phyloP scores from a whole-genome alignment of 2,329 filamentous ascomycete genomes.

The Ascomycota sp. region DNA sequence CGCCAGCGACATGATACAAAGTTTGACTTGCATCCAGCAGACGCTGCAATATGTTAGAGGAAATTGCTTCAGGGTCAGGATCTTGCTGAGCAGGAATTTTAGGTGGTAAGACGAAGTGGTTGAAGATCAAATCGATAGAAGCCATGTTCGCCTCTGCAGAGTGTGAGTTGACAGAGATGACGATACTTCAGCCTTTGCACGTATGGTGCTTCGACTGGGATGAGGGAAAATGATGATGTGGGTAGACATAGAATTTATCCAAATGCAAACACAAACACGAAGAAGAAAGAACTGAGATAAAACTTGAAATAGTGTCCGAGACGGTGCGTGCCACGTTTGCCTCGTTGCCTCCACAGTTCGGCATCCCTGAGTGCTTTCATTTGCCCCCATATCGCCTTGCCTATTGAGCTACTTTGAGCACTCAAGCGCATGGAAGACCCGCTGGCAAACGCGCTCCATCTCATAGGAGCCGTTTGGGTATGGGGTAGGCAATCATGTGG shows the following conservation, averaged over 20 bases:
- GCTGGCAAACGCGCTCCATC: neutral
- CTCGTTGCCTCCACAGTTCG: too few species aligned
- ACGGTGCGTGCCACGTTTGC: too few species aligned
- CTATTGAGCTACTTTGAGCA: too few species aligned
- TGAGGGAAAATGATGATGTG: neutral
- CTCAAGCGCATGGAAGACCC: too few species aligned
- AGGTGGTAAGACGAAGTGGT: constrained; percentile 7
- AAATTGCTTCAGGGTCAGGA: constrained; percentile 1
- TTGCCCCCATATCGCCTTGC: too few species aligned
- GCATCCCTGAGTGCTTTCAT: too few species aligned
- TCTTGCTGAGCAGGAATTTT: constrained; percentile 4
- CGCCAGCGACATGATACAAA: neutral
- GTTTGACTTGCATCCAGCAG: neutral
- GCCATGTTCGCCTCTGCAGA: neutral
- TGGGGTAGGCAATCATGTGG: too few species aligned
- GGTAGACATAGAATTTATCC: too few species aligned
- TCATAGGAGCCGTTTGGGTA: neutral
- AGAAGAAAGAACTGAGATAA: too few species aligned
- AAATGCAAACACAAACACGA: too few species aligned
- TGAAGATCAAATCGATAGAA: constrained; percentile 3
- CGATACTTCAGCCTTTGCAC: neutral
- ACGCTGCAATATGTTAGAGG: neutral
- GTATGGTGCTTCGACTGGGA: neutral
- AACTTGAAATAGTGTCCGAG: too few species aligned
- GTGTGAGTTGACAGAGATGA: neutral